Percentiles rank a stretch among this genome's conserved stretches.
Evolutionary conservation across 306 rosid genomes (phyloP).

Genomic region (Trifolium repens): DNA sequence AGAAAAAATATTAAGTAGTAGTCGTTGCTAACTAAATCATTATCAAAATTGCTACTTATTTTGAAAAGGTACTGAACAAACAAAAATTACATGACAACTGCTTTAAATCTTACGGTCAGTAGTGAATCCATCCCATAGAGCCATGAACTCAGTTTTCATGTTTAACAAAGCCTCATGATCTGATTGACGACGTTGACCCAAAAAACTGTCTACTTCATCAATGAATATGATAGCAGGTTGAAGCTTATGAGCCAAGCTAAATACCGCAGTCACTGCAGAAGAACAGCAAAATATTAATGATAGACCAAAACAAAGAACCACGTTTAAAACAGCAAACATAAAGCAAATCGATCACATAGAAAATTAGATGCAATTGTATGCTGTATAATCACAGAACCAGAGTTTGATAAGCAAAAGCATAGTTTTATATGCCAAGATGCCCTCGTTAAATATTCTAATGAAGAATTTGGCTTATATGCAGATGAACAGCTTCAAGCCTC

Average conservation of each 20-base stretch:
- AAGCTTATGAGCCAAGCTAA: slow-evolving; percentile 96
- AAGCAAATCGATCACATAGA: slow-evolving; percentile 23
- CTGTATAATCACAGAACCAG: neutral
- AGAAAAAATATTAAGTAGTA: slow-evolving; percentile 3
- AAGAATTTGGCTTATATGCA: slow-evolving; percentile 5
- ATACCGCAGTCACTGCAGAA: slow-evolving; percentile 86
- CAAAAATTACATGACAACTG: slow-evolving; percentile 1
- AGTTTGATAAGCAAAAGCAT: slow-evolving; percentile 16
- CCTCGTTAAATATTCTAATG: neutral
- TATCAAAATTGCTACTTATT: slow-evolving; percentile 11
- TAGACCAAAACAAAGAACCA: slow-evolving; percentile 28
- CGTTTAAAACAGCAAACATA: slow-evolving; percentile 24
- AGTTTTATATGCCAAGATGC: slow-evolving; percentile 12
- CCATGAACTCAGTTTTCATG: slow-evolving; percentile 99
- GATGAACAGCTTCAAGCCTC: slow-evolving; percentile 15
- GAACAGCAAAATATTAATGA: slow-evolving; percentile 28
- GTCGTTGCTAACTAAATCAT: slow-evolving; percentile 1
- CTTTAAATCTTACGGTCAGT: slow-evolving; percentile 80
- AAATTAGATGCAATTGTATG: neutral
- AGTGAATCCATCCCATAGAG: slow-evolving; percentile 98
- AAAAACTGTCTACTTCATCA: slow-evolving; percentile 97
- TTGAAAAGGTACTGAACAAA: slow-evolving; percentile 4
- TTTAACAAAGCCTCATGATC: slow-evolving; percentile 93
- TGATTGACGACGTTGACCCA: slow-evolving; percentile 92
- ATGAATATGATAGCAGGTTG: slow-evolving; percentile 98